These are phyloP conservation scores for Effrenium voratum DNA, from an alignment of 73 alveolate genomes.

Conservation along the genomic window DNA sequence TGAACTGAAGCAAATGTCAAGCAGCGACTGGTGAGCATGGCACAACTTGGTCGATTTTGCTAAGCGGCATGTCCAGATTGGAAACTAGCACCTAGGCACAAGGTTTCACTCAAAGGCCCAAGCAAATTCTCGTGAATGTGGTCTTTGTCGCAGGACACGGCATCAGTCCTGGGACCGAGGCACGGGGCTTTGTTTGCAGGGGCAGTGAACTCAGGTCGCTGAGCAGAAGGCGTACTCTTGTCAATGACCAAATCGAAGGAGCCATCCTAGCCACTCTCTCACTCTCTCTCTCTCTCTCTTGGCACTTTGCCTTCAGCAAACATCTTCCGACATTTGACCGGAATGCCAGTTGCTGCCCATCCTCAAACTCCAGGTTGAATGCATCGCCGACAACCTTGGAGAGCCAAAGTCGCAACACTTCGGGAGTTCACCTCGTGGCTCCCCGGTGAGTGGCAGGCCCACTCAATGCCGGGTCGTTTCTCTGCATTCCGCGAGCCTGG, in stretches of 20 bases:
- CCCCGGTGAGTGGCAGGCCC: constrained; percentile 36
- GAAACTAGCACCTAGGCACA: no score
- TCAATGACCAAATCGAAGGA: constrained; percentile 65
- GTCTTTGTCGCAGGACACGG: constrained; percentile 79
- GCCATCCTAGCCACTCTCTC: no score
- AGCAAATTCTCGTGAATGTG: constrained; percentile 66
- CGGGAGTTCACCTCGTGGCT: background rate
- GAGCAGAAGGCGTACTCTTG: constrained; percentile 61
- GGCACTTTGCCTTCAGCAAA: no score
- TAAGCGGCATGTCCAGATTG: no score
- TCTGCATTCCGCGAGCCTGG: constrained; percentile 55
- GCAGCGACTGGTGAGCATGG: no score
- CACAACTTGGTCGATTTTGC: no score
- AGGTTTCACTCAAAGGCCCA: no score
- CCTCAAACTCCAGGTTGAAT: constrained; percentile 28
- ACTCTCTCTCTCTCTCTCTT: no score
- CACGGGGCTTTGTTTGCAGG: background rate
- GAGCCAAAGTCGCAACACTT: no score
- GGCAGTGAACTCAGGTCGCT: background rate
- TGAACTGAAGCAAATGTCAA: no score
- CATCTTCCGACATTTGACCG: no score
- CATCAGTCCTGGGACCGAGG: constrained; percentile 35
- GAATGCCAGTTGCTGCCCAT: no score
- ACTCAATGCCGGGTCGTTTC: constrained; percentile 22
- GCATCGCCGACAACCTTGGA: constrained; percentile 50